These are phyloP conservation scores for Fusarium redolens DNA, from an alignment of 2,329 filamentous ascomycete species.

Conservation along the genomic window DNA sequence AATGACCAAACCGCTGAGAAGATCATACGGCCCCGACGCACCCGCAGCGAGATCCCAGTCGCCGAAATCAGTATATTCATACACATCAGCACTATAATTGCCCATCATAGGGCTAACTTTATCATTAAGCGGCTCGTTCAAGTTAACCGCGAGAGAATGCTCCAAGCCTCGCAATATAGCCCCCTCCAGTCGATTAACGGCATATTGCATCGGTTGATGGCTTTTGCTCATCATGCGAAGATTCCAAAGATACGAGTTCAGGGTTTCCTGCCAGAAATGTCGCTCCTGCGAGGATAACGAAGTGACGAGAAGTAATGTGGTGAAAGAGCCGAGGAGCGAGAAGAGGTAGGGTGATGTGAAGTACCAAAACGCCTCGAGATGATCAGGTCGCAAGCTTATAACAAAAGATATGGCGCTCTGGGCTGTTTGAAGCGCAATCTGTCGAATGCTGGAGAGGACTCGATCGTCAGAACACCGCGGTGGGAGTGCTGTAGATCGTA, in stretches of 20 bases:
- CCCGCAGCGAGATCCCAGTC: constrained; percentile 49
- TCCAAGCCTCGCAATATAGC: constrained; percentile 53
- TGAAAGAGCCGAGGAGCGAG: constrained; percentile 54
- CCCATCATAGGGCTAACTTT: constrained; percentile 46
- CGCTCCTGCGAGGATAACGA: constrained; percentile 48
- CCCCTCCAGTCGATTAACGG: constrained; percentile 52
- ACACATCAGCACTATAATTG: constrained; percentile 43
- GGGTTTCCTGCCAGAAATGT: constrained; percentile 49
- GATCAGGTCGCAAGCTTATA: constrained; percentile 49
- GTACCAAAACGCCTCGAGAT: constrained; percentile 56
- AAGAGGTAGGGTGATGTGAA: constrained; percentile 54
- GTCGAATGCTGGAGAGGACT: constrained; percentile 46
- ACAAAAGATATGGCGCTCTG: constrained; percentile 52
- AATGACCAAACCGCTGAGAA: constrained; percentile 44
- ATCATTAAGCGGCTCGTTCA: constrained; percentile 48
- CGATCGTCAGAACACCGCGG: constrained; percentile 46
- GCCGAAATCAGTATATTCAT: constrained; percentile 50
- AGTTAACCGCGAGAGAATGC: constrained; percentile 51
- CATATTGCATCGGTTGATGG: constrained; percentile 51
- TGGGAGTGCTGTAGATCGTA: constrained; percentile 49
- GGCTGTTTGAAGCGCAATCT: constrained; percentile 47
- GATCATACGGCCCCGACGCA: constrained; percentile 46
- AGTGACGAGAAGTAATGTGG: constrained; percentile 51
- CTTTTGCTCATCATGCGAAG: constrained; percentile 52
- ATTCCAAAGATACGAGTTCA: constrained; percentile 51